Evolutionary conservation across 2,329 filamentous ascomycete genomes (phyloP).

Genomic region (Myriangium duriaei): DNA sequence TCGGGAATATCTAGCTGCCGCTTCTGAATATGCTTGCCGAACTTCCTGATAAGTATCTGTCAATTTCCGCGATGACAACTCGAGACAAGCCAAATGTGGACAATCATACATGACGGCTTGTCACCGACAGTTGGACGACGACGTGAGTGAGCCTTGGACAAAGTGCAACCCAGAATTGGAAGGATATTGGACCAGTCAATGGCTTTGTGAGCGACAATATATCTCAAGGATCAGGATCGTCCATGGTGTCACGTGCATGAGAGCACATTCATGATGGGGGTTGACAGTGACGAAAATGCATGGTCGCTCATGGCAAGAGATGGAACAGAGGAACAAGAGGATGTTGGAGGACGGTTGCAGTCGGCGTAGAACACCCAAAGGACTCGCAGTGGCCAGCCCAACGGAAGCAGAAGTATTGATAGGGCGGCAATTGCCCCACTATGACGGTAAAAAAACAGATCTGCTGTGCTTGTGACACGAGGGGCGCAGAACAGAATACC

Average conservation of each 20-base stretch:
- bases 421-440: constrained; percentile 4
- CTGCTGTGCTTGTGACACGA: background rate
- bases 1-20: constrained; percentile 97
- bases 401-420: constrained; percentile 1
- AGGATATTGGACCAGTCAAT: no score
- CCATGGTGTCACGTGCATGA: constrained; percentile 1
- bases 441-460: constrained; percentile 1
- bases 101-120: background rate
- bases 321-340: background rate
- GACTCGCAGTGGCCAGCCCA: constrained; percentile 6
- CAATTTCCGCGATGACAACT: background rate
- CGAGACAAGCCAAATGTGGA: background rate
- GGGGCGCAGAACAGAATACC: background rate
- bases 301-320: background rate
- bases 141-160: background rate
- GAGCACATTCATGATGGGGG: background rate
- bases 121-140: background rate
- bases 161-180: background rate
- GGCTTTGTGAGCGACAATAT: background rate
- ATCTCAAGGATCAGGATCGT: constrained; percentile 1
- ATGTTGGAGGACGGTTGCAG: constrained; percentile 1
- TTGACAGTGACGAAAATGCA: background rate
- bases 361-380: constrained; percentile 1
- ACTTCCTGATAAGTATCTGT: constrained; percentile 60
- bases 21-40: constrained; percentile 98